phyloP scores from a whole-genome alignment of 2,329 filamentous ascomycete genomes.

The Aspergillus amoenus region DNA sequence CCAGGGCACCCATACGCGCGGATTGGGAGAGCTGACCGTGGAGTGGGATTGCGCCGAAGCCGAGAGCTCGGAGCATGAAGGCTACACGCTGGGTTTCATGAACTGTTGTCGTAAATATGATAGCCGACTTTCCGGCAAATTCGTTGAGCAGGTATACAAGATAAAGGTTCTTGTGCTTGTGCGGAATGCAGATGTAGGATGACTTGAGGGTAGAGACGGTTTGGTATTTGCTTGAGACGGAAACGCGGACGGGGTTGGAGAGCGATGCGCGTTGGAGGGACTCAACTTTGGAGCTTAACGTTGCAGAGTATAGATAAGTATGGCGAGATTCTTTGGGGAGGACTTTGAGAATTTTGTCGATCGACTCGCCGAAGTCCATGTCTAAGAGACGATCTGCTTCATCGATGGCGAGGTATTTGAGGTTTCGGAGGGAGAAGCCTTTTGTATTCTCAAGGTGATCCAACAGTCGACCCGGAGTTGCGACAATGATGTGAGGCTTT shows the following conservation, averaged over 20 bases:
- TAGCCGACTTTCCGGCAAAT: conserved; percentile 78
- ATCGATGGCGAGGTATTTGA: conserved; percentile 92
- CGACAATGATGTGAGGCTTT: conserved; percentile 90
- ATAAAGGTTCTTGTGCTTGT: conserved; percentile 85
- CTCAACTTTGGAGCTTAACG: conserved; percentile 91
- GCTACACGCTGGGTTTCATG: conserved; percentile 85
- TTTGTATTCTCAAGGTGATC: conserved; percentile 97
- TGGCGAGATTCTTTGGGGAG: conserved; percentile 68
- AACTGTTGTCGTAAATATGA: conserved; percentile 90
- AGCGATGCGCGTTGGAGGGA: conserved; percentile 86
- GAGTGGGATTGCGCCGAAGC: conserved; percentile 86
- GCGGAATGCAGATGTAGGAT: conserved; percentile 81
- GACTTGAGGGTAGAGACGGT: conserved; percentile 88
- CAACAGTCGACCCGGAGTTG: conserved; percentile 82
- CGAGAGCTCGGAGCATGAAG: conserved; percentile 77
- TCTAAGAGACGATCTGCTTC: conserved; percentile 91
- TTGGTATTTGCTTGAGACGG: conserved; percentile 83
- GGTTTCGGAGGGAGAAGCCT: conserved; percentile 77
- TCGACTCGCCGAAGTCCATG: conserved; percentile 86
- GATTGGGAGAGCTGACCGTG: conserved; percentile 91
- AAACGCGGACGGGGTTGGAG: conserved; percentile 78
- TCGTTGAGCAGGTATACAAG: conserved; percentile 85
- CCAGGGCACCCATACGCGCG: conserved; percentile 78
- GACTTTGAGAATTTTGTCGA: conserved; percentile 91
- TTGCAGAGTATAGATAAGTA: conserved; percentile 91